phyloP scores from a whole-genome alignment of 352 stramenopile genomes.

The Pelagophyceae sp. region DNA sequence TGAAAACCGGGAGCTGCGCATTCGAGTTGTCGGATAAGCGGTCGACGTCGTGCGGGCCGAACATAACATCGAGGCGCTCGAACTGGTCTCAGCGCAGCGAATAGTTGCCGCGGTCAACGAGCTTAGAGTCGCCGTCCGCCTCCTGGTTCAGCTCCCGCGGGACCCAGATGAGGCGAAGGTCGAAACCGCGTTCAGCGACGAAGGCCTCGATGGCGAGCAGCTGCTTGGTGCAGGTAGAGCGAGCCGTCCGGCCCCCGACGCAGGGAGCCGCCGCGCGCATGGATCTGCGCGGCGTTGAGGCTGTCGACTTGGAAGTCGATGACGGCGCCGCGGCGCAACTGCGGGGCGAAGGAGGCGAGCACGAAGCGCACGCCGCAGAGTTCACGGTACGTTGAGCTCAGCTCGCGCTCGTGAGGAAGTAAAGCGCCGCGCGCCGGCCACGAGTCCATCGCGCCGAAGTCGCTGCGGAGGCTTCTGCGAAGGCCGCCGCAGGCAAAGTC shows the following conservation, averaged over 20 bases:
- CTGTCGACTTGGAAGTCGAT: not conserved
- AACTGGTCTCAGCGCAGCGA: not conserved
- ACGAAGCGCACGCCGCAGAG: not conserved
- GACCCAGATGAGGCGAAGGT: not conserved
- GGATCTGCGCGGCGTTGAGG: not conserved
- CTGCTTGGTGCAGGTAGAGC: not conserved
- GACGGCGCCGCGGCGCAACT: not conserved
- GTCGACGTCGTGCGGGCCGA: not conserved
- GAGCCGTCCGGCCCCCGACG: not conserved
- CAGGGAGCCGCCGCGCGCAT: not conserved
- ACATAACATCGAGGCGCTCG: not conserved
- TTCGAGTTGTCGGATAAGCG: not conserved
- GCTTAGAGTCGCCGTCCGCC: not conserved
- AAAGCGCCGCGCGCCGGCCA: not conserved
- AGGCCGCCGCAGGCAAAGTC: not conserved
- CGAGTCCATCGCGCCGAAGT: not conserved
- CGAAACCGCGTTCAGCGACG: not conserved
- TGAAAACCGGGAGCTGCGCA: not conserved
- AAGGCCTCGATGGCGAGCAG: not conserved
- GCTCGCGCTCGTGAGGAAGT: not conserved
- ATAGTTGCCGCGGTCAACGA: not conserved
- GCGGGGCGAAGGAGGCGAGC: not conserved
- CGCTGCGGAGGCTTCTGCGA: not conserved
- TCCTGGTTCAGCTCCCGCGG: not conserved
- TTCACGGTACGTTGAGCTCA: not conserved